These are phyloP conservation scores for Trichoderma oligosporum DNA, from an alignment of 2,329 filamentous ascomycete species.

Conservation along the genomic window DNA sequence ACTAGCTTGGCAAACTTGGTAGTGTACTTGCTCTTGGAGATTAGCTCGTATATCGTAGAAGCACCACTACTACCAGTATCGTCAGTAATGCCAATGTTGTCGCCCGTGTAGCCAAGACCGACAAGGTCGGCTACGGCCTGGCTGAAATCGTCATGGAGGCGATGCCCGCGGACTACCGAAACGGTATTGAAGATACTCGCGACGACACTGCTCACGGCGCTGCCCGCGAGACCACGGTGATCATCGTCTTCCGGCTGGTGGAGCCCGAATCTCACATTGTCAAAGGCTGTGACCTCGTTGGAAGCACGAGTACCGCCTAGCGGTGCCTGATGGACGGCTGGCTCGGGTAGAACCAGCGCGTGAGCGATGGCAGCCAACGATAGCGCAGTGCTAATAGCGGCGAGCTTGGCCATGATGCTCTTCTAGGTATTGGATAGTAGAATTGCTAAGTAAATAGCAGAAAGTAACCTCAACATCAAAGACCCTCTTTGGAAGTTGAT, in stretches of 20 bases:
- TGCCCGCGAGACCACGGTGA: neutral
- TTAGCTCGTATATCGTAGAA: constrained; percentile 68
- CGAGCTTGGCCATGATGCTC: constrained; percentile 16
- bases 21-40: constrained; percentile 71
- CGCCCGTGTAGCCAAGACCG: constrained; percentile 4
- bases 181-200: constrained; percentile 17
- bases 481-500: too few relatives aligned
- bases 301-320: neutral
- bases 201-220: neutral
- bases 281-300: constrained; percentile 5
- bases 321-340: constrained; percentile 16
- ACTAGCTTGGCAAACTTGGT: constrained; percentile 74
- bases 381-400: constrained; percentile 8
- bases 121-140: neutral
- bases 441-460: neutral
- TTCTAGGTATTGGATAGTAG: too few relatives aligned
- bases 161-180: constrained; percentile 1
- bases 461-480: too few relatives aligned
- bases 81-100: neutral
- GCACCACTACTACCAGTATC: constrained; percentile 33
- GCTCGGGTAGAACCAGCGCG: constrained; percentile 16
- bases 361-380: constrained; percentile 16
- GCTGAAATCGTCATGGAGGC: constrained; percentile 17
- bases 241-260: constrained; percentile 7
- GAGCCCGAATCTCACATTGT: constrained; percentile 1